A percentile compares a stretch with the other conserved stretches of the same genome.
These are phyloP conservation scores for Zygoascus bituminiphila DNA, from an alignment of 805 yeast genomes.

Conservation along the genomic window DNA sequence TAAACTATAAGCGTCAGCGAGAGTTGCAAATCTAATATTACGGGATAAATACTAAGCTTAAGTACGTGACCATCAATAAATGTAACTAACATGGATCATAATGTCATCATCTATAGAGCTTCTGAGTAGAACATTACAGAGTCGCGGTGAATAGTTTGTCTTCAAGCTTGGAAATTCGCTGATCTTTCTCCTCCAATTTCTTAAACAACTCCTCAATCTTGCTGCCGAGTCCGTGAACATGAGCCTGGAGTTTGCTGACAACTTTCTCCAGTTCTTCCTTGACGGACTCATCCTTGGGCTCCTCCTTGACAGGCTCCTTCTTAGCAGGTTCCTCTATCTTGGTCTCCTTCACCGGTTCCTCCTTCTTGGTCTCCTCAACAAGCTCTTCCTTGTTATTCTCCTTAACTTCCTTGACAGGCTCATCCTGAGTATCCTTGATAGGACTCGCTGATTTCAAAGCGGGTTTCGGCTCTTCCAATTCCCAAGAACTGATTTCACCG, in stretches of 20 bases:
- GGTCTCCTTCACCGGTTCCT: neutral
- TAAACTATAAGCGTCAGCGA: too few relatives aligned
- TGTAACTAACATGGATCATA: neutral
- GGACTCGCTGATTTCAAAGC: constrained; percentile 6
- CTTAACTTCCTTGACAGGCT: constrained; percentile 12
- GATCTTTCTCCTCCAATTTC: constrained; percentile 18
- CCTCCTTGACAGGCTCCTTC: constrained; percentile 5
- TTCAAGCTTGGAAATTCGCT: constrained; percentile 18
- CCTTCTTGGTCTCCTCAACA: constrained; percentile 1
- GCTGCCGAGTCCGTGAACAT: constrained; percentile 15
- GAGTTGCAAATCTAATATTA: too few relatives aligned
- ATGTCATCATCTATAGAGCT: constrained; percentile 1
- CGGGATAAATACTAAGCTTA: neutral
- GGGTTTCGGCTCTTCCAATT: constrained; percentile 4
- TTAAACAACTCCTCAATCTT: constrained; percentile 18
- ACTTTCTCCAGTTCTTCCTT: constrained; percentile 4
- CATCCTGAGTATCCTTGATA: constrained; percentile 13
- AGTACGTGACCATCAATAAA: neutral
- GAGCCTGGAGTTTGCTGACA: constrained; percentile 15
- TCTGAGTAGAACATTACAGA: neutral
- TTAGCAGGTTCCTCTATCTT: constrained; percentile 7
- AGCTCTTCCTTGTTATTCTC: constrained; percentile 14
- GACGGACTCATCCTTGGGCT: constrained; percentile 1
- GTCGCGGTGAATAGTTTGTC: constrained; percentile 12
- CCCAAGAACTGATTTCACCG: constrained; percentile 12